These are phyloP conservation scores for Euryodendron excelsum DNA, from an alignment of 148 eudicot genomes.

Conservation along the genomic window DNA sequence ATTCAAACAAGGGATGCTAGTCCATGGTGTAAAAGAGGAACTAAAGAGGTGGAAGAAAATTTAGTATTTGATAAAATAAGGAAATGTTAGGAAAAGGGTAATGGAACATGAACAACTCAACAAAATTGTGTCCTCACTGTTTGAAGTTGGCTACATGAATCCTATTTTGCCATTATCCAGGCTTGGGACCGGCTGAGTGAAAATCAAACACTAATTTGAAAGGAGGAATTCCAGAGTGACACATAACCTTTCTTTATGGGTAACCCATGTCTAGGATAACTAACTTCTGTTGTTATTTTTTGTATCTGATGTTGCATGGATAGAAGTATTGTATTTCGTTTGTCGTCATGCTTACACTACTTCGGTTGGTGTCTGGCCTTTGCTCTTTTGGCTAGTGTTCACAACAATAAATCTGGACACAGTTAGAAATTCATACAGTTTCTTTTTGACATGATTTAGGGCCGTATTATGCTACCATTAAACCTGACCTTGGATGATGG, in stretches of 20 bases:
- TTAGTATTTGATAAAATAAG: neutral
- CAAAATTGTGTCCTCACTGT: neutral
- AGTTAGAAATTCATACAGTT: neutral
- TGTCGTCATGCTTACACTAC: neutral
- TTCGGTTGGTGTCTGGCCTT: neutral
- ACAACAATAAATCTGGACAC: neutral
- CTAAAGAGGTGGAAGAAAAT: neutral
- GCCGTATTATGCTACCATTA: slow-evolving; percentile 62
- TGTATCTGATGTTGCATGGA: neutral
- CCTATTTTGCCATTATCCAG: neutral
- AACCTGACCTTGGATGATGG: slow-evolving; percentile 59
- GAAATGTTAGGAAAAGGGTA: neutral
- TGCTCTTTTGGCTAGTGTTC: neutral
- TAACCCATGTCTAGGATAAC: too few relatives aligned
- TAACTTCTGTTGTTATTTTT: neutral
- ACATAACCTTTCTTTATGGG: neutral
- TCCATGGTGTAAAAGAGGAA: neutral
- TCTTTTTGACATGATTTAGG: slow-evolving; percentile 30
- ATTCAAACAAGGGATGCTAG: neutral
- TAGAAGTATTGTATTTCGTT: neutral
- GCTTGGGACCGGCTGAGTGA: neutral
- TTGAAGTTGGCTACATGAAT: neutral
- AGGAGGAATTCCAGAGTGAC: neutral
- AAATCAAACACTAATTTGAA: neutral
- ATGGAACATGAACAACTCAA: neutral